These are phyloP conservation scores for Penicillium riverlandense DNA, from an alignment of 495 filamentous ascomycete species.

Conservation along the genomic window DNA sequence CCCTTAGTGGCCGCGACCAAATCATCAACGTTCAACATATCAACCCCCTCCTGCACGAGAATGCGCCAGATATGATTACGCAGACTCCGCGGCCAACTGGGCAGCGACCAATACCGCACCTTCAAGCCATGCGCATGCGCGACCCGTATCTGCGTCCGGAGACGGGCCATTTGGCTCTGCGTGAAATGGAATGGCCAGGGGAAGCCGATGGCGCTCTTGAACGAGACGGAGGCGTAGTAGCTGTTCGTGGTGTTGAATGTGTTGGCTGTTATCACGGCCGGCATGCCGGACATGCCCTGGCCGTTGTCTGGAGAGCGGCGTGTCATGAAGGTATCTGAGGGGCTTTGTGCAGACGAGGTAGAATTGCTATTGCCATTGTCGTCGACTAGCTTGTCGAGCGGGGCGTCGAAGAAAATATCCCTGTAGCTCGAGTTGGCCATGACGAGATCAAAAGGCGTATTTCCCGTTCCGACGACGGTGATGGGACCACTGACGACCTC, in stretches of 20 bases:
- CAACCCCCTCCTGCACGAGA: slow-evolving; percentile 64
- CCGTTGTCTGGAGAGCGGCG: slow-evolving; percentile 10
- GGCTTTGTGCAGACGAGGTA: neutral
- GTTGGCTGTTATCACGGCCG: slow-evolving; percentile 27
- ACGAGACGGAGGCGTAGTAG: slow-evolving; percentile 39
- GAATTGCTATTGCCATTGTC: slow-evolving; percentile 1
- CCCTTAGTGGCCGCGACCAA: slow-evolving; percentile 44
- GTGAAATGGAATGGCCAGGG: slow-evolving; percentile 35
- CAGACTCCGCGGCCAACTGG: slow-evolving; percentile 65
- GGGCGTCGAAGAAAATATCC: slow-evolving; percentile 60
- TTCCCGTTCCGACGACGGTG: slow-evolving; percentile 76
- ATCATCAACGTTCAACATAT: slow-evolving; percentile 77
- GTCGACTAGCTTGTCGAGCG: slow-evolving; percentile 35
- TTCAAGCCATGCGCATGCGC: slow-evolving; percentile 65
- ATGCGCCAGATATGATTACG: slow-evolving; percentile 70
- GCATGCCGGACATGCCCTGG: slow-evolving; percentile 32
- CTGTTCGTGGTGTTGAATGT: slow-evolving; percentile 41
- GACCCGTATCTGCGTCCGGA: slow-evolving; percentile 58
- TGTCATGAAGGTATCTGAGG: neutral
- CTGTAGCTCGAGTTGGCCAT: slow-evolving; percentile 38
- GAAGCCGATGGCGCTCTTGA: slow-evolving; percentile 30
- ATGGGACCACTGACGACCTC: slow-evolving; percentile 47
- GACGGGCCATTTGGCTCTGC: slow-evolving; percentile 48
- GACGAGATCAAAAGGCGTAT: slow-evolving; percentile 62
- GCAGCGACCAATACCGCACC: slow-evolving; percentile 74